Evolutionary conservation across 768 basidiomycete species (phyloP), one percentile per base, ranked within the genome.

Genomic region (Auricularia sp.): DNA sequence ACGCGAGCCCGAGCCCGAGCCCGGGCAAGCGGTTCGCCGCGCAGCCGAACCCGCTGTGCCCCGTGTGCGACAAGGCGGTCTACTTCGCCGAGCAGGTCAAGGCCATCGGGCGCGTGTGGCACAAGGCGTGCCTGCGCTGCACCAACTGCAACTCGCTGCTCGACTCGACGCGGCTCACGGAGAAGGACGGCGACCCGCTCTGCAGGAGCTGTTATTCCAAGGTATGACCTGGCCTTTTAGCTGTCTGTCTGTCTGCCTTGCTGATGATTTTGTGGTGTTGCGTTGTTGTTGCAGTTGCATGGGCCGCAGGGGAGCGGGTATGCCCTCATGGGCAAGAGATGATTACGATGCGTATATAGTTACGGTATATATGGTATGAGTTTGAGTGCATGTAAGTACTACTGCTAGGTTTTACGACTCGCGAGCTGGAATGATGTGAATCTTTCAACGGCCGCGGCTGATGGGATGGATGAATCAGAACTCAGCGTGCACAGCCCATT

Each of bases 21-120:
- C 11, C 6, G 6, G 47, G 18, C 21, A 21, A 6, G 47, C 47
- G 47, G 1, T 51, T 51, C 21, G 39, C 39, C 39, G 47, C 47
- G 47, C 14, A 21, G 18, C 47, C 47, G 21, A 51, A 51, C 47
- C 87, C 90, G 21, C 71, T 71, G 21, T 93, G 91, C 68, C 84
- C 86, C 8, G 79, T 80, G 64, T 93, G 91, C 67, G 78, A 77
- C 43, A 85, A 88, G 79, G 86, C 81, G 62, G 91, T 93, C 10
- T 93, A 89, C 75, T 92, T 93, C 70, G 90, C 91, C 14, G 90
- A 93, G 72, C 89, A 90, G 81, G 84, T 89, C 65, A 90, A 89
- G 73, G 90, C 90, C 1, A 81, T 89, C 14, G 88, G 88, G 7
- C 88, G 90, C 78, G 88, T 86, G 16, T 93, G 79, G 74, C 91